Conservation (phyloP, 1,284 basidiomycete species). For the Naganishia liquefaciens region DNA sequence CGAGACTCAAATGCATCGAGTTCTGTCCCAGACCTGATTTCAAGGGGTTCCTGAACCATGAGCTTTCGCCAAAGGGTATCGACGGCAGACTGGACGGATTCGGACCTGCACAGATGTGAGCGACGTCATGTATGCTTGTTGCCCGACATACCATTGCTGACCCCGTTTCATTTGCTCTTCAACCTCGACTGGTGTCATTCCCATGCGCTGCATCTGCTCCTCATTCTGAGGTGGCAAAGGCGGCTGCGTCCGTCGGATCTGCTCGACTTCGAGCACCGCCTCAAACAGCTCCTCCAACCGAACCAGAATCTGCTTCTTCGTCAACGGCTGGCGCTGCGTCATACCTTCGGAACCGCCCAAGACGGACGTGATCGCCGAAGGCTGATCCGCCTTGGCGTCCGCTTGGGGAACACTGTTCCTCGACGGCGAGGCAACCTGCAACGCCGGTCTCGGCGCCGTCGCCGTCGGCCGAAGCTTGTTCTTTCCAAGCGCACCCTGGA, state of each 20-base stretch:
- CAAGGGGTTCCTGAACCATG: conserved; percentile 84
- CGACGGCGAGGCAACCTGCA: conserved; percentile 70
- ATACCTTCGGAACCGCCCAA: conserved; percentile 9
- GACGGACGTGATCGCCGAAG: conserved; percentile 38
- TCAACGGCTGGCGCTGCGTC: conserved; percentile 68
- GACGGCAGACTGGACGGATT: conserved; percentile 64
- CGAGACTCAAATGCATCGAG: not conserved
- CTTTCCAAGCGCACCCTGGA: conserved; percentile 95
- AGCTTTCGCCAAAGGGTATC: conserved; percentile 78
- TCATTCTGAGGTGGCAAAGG: conserved; percentile 59
- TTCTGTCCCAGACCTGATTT: conserved; percentile 68
- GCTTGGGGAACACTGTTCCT: conserved; percentile 51
- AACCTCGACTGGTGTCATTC: conserved; percentile 52
- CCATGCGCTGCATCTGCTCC: conserved; percentile 59
- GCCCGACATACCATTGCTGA: conserved; percentile 34
- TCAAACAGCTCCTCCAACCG: conserved; percentile 87
- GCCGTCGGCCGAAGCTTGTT: conserved; percentile 83
- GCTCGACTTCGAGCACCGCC: conserved; percentile 78
- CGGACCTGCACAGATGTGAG: conserved; percentile 38
- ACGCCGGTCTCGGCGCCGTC: conserved; percentile 89
- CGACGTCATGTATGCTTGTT: conserved; percentile 29
- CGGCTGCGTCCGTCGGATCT: conserved; percentile 77
- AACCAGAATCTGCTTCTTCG: conserved; percentile 73
- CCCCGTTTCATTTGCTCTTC: conserved; percentile 38
- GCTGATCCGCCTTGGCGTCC: conserved; percentile 44